Evolutionary conservation across 2,329 filamentous ascomycete genomes (phyloP).

Genomic region (Fusarium praegraminearum): DNA sequence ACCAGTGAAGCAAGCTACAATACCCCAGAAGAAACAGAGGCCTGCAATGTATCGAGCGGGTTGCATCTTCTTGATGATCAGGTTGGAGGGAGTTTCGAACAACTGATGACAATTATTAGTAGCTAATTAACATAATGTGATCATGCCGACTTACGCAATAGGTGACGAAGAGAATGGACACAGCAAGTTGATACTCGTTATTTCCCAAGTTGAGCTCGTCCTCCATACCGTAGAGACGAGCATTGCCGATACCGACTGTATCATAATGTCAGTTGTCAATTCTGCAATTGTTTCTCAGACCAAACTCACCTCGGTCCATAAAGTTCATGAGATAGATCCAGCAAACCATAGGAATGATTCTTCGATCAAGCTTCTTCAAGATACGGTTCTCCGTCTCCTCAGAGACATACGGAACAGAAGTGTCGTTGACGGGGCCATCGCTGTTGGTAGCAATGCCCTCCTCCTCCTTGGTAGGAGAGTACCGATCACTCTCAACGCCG

Average conservation of each 20-base stretch:
- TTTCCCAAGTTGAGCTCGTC: slow-evolving; percentile 66
- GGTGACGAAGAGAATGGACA: slow-evolving; percentile 57
- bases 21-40: slow-evolving; percentile 60
- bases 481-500: slow-evolving; percentile 13
- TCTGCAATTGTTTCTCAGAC: fast-evolving
- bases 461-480: slow-evolving; percentile 29
- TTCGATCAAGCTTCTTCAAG: slow-evolving; percentile 49
- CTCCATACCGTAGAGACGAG: slow-evolving; percentile 62
- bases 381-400: slow-evolving; percentile 40
- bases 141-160: slow-evolving; percentile 55
- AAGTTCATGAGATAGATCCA: slow-evolving; percentile 54
- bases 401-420: slow-evolving; percentile 34
- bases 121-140: fast-evolving
- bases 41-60: slow-evolving; percentile 62
- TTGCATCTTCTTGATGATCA: slow-evolving; percentile 54
- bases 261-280: background rate
- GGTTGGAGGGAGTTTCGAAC: slow-evolving; percentile 57
- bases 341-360: slow-evolving; percentile 51
- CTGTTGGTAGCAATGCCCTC: slow-evolving; percentile 27
- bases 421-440: slow-evolving; percentile 27
- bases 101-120: slow-evolving; percentile 37
- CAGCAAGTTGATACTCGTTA: slow-evolving; percentile 68
- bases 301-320: slow-evolving; percentile 50
- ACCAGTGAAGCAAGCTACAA: slow-evolving; percentile 58
- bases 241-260: slow-evolving; percentile 76